Conservation (phyloP, 2,329 filamentous ascomycete species). For the Rhinocladiella similis region DNA sequence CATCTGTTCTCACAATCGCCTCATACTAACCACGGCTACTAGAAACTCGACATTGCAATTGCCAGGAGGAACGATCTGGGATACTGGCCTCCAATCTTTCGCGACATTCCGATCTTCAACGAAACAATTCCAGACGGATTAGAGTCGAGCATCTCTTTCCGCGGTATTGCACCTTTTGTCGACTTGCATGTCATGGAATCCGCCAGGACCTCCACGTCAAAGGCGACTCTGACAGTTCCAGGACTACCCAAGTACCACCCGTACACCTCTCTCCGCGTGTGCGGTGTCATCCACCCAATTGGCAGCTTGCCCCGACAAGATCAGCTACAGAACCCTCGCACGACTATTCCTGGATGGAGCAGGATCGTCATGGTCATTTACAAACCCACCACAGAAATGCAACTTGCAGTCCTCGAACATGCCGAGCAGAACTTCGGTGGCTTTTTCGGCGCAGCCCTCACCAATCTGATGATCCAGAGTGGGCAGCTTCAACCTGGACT, state of each 20-base stretch:
- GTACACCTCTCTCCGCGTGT: slow-evolving; percentile 29
- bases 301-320: slow-evolving; percentile 8
- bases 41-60: slow-evolving; percentile 25
- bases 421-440: slow-evolving; percentile 25
- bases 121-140: slow-evolving; percentile 15
- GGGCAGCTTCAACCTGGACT: neutral
- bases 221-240: slow-evolving; percentile 4
- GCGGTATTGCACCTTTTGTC: slow-evolving; percentile 28
- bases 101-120: slow-evolving; percentile 23
- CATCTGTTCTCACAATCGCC: neutral
- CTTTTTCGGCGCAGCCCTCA: slow-evolving; percentile 16
- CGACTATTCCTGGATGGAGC: slow-evolving; percentile 37
- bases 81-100: slow-evolving; percentile 27
- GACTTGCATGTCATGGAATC: slow-evolving; percentile 5
- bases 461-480: slow-evolving; percentile 6
- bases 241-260: slow-evolving; percentile 25
- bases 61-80: slow-evolving; percentile 11
- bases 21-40: neutral
- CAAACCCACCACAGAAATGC: slow-evolving; percentile 26
- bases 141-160: slow-evolving; percentile 13
- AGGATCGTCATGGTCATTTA: slow-evolving; percentile 41
- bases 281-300: slow-evolving; percentile 39
- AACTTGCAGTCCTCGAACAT: slow-evolving; percentile 25
- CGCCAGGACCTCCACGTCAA: neutral
- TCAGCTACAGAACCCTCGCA: neutral